Evolutionary conservation across 805 yeast species (phyloP), one percentile per base, ranked within the genome.

Genomic region (Yamadazyma scolyti): DNA sequence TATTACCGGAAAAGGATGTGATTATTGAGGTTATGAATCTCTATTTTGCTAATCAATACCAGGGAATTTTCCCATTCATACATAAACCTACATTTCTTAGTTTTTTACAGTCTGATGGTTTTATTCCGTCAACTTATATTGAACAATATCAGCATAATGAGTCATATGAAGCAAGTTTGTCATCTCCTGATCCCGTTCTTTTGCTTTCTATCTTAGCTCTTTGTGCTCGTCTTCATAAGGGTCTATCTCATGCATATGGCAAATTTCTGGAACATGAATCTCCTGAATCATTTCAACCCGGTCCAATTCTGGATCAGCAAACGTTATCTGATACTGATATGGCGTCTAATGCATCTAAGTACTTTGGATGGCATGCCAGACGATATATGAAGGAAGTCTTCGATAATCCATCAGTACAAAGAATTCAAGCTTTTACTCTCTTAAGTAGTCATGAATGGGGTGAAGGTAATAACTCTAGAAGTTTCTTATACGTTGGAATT

Each of bases 381-480:
- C 43, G 40, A 22, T 20, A 42, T 4, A 30, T 61, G n/a, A 47
- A 47, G 21, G 54, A 57, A 18, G 56, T 53, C 5, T 61, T 61
- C 40, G 69, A 62, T 37, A 50, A 54, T 30, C 68, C 69, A 2
- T 44, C 64, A 4, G 44, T 63, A 4, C 65, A 57, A 28, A 34
- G 65, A 18, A 54, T 61, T 5, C 69, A 61, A 35, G 65, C 67
- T 2, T 40, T 63, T 17, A 36, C 58, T 1, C 52, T 63, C 29
- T 38, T 61, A 4, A 56, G 65, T 31, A 52, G 61, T 33, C 68
- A 61, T 44, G 66, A 61, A 40, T 61, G 69, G 68, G 67, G 67
- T 1, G 63, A 58, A 33, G 56, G 54, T 11, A 56, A 58, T 36
- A 55, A 50, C n/a, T 50, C 64, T 3, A 37, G 67, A 30, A 57